Conservation (phyloP, 306 rosid species). For the Styphnolobium japonicum region DNA sequence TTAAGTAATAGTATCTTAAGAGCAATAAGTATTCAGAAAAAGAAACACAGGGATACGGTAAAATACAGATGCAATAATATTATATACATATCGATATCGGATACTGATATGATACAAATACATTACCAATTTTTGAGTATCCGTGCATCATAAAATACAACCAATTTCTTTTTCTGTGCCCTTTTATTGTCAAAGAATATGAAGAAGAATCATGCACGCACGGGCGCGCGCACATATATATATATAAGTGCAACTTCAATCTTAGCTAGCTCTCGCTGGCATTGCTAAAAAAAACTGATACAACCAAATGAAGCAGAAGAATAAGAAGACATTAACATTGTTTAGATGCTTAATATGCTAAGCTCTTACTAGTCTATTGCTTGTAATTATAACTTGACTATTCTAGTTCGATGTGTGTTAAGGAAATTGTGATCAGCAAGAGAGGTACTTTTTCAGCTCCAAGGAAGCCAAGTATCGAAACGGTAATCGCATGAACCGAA, state of each 20-base stretch:
- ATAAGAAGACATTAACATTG: background rate
- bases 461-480: constrained; percentile 57
- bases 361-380: background rate
- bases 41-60: too few relatives aligned
- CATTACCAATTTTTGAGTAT: too few relatives aligned
- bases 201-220: background rate
- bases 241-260: background rate
- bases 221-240: too few relatives aligned
- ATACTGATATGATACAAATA: too few relatives aligned
- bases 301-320: background rate
- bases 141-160: too few relatives aligned
- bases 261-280: background rate
- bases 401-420: background rate
- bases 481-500: constrained; percentile 55
- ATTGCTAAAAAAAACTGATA: background rate
- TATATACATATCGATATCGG: too few relatives aligned
- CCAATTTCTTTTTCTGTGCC: background rate
- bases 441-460: constrained; percentile 63
- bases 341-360: background rate
- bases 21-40: too few relatives aligned
- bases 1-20: too few relatives aligned
- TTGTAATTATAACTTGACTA: background rate
- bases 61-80: too few relatives aligned
- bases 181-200: background rate
- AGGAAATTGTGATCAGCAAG: constrained; percentile 48